Conservation (phyloP, 2,329 filamentous ascomycete genomes). For the Microcera coccophila region DNA sequence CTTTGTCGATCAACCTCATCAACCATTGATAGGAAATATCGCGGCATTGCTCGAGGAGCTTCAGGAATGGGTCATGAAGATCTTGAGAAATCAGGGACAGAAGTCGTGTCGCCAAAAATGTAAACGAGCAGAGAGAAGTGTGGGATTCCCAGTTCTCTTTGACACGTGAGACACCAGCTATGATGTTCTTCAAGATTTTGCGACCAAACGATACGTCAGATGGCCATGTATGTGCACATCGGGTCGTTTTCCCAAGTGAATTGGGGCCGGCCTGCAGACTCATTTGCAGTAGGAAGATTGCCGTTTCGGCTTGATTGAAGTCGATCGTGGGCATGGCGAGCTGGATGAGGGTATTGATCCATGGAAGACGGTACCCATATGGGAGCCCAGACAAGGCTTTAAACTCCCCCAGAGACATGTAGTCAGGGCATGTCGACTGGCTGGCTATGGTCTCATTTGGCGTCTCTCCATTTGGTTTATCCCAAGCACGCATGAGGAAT, state of each 20-base stretch:
- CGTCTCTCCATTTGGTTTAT: conserved; percentile 7
- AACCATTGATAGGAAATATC: conserved; percentile 11
- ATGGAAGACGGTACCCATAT: conserved; percentile 14
- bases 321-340: conserved; percentile 21
- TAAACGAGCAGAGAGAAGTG: conserved; percentile 14
- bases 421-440: conserved; percentile 43
- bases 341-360: conserved; percentile 20
- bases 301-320: conserved; percentile 22
- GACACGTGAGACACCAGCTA: conserved; percentile 5
- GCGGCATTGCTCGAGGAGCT: conserved; percentile 8
- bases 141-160: conserved; percentile 24
- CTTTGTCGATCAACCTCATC: conserved; percentile 1
- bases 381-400: conserved; percentile 32
- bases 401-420: conserved; percentile 52
- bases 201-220: conserved; percentile 9
- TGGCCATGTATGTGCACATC: conserved; percentile 6
- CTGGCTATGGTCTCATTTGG: conserved; percentile 52
- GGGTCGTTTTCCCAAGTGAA: rapidly evolving
- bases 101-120: conserved; percentile 14
- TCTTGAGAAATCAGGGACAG: conserved; percentile 6
- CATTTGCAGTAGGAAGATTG: conserved; percentile 19
- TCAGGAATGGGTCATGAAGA: not conserved
- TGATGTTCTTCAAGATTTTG: conserved; percentile 1
- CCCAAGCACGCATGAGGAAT: conserved; percentile 13
- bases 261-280: conserved; percentile 18